Evolutionary conservation across 768 basidiomycete species (phyloP), one percentile per base, ranked within the genome.

Genomic region (Mycena rebaudengoi): DNA sequence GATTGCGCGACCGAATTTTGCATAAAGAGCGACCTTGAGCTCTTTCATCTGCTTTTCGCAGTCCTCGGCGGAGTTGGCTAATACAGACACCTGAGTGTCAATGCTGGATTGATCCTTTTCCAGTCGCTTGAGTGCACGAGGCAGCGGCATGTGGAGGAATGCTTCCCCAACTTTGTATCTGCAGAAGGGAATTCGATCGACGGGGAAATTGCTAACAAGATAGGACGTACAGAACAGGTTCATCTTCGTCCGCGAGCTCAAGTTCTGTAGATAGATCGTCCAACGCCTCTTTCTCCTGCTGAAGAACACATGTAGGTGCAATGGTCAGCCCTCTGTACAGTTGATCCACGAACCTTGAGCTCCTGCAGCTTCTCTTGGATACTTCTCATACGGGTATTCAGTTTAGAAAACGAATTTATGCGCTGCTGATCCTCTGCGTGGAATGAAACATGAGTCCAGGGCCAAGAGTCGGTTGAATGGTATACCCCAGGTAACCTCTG

Each of bases 251-350:
- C 1, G 90, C 88, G 11, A 98, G 86, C 72, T 97, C 95, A 23
- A 98, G 85, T 71, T 98, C 96, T 44, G 86, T 91, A 2, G 88
- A 79, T 29, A 98, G 85, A 74, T 98, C 96, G 62, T 97, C 95
- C 14, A 97, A 86, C 3, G 95, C 91, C 70, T 98, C 96, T 78
- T 96, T 96, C 79, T 97, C 95, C 85, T 92, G 89, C 95, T 98
- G 72, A 14, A 54, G n/a, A 41, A 65, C 26, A 45, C n/a, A n/a
- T 28, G 53, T 23, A 37, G 29, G 21, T 41, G 49, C 56, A 40
- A 68, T 62, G 58, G 56, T 63, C 14, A 20, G 18, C 14, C 33
- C 45, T 37, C 40, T 16, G 25, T 35, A 11, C 35, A 12, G 39
- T 30, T 49, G n/a, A 25, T 11, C 14, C 12, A 70, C 78, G 18